A percentile compares a stretch with the other conserved stretches of the same genome.
These are phyloP conservation scores for Colletotrichum sublineola DNA, from an alignment of 2,329 filamentous ascomycete species.

Conservation along the genomic window DNA sequence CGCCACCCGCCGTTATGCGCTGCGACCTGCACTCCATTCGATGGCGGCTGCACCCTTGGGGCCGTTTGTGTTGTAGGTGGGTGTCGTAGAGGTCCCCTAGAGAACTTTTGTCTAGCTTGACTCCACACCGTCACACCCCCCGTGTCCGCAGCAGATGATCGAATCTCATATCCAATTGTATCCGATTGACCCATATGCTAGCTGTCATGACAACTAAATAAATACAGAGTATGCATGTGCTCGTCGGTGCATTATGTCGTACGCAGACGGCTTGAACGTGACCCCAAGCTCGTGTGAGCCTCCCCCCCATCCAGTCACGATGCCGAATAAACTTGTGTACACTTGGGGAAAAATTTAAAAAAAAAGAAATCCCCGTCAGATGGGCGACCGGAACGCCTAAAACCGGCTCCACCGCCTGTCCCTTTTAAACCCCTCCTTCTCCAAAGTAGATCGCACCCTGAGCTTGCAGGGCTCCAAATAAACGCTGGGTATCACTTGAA, in stretches of 20 bases:
- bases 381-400: constrained; percentile 33
- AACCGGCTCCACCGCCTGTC: constrained; percentile 11
- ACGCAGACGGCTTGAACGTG: neutral
- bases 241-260: constrained; percentile 17
- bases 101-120: constrained; percentile 34
- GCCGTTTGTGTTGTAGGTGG: constrained; percentile 38
- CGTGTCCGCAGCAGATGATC: neutral
- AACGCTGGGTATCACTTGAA: constrained; percentile 43
- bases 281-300: constrained; percentile 3
- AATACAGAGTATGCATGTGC: constrained; percentile 20
- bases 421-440: constrained; percentile 1
- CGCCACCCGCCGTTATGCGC: constrained; percentile 33
- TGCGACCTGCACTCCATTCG: constrained; percentile 35
- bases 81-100: constrained; percentile 9
- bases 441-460: constrained; percentile 38
- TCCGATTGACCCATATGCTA: constrained; percentile 29
- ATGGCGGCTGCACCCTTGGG: constrained; percentile 26
- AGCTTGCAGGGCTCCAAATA: constrained; percentile 39
- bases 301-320: neutral
- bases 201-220: constrained; percentile 17
- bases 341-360: neutral
- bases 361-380: constrained; percentile 14
- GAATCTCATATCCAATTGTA: neutral
- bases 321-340: constrained; percentile 18
- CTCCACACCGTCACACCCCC: constrained; percentile 1